Conservation (phyloP, 331 rosid genomes). For the Pyracantha coccinea region DNA sequence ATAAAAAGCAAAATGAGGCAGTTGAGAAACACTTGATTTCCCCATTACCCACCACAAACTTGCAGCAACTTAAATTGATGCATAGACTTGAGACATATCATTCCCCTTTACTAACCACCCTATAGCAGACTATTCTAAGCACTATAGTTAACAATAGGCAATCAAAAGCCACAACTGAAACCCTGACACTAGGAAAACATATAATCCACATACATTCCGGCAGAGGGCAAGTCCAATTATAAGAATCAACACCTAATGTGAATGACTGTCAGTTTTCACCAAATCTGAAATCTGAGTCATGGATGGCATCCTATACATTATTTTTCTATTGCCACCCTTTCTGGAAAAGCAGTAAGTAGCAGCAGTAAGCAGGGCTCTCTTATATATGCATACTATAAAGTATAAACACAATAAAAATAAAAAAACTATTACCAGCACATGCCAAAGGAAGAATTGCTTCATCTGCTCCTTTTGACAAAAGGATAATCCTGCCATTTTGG, state of each 20-base stretch:
- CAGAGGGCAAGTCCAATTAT: not conserved
- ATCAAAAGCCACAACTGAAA: not conserved
- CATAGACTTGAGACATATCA: not conserved
- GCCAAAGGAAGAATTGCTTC: slow-evolving; percentile 90
- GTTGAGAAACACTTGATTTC: not conserved
- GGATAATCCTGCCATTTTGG: slow-evolving; percentile 79
- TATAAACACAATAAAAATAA: not conserved
- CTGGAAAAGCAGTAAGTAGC: not conserved
- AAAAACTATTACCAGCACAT: slow-evolving; percentile 37
- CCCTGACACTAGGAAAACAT: not conserved
- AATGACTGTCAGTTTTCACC: not conserved
- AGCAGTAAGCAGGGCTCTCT: not conserved
- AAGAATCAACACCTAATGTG: not conserved
- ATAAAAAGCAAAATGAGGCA: not conserved
- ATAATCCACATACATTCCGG: not conserved
- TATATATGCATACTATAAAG: not conserved
- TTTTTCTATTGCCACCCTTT: not conserved
- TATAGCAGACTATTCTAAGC: not conserved
- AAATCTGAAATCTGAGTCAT: not conserved
- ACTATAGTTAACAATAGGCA: not conserved
- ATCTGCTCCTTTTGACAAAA: slow-evolving; percentile 92
- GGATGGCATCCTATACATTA: not conserved
- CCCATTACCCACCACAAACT: not conserved
- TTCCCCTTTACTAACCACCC: not conserved
- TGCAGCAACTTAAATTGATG: not conserved